Evolutionary conservation across 768 basidiomycete genomes (phyloP), one percentile per base, ranked within the genome.

Genomic region (Termitomyces sp.): DNA sequence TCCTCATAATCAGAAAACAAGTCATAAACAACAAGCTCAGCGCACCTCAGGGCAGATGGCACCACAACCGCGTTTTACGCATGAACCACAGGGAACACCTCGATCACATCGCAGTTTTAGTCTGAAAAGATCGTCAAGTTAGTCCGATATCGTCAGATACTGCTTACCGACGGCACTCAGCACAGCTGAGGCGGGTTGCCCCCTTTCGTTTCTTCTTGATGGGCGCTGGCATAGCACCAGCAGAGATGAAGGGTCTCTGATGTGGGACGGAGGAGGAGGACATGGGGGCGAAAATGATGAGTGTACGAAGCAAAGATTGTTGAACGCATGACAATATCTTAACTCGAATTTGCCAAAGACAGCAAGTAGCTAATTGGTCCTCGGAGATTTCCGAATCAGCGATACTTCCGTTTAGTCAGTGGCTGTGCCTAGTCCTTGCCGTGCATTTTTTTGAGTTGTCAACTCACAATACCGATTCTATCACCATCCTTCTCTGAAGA

Each of bases 1-100:
- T 44, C 43, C 14, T 33, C 24, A 46, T 58, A 22, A 63, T 47
- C 46, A 20, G 24, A 32, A 22, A 47, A 51, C 10, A 10, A 24
- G 35, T 22, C 28, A 35, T 43, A n/a, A 32, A 46, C 36, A 36
- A 14, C 20, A 32, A 49, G 30, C 16, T 28, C 33, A 53, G 46
- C 48, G n/a, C 68, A 86, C 86, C 68, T 92, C 90, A 51, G 90
- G 90, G 69, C 90, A 92, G 61, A 92, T 91, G 56, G 88, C 85
- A 51, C 84, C 86, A 65, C 87, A 89, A 13, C 87, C 88, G 61
- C 87, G 80, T 71, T 92, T 92, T 22, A 90, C 81, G 64, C 90
- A 92, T 1, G 88, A 90, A 61, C 86, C 81, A 65, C 90, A 92
- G 10, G 90, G 90, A 63, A 90, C 77, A 30, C 78, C 78, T 64